Conservation (phyloP, 2,329 filamentous ascomycete genomes). For the Monilinia fructicola region DNA sequence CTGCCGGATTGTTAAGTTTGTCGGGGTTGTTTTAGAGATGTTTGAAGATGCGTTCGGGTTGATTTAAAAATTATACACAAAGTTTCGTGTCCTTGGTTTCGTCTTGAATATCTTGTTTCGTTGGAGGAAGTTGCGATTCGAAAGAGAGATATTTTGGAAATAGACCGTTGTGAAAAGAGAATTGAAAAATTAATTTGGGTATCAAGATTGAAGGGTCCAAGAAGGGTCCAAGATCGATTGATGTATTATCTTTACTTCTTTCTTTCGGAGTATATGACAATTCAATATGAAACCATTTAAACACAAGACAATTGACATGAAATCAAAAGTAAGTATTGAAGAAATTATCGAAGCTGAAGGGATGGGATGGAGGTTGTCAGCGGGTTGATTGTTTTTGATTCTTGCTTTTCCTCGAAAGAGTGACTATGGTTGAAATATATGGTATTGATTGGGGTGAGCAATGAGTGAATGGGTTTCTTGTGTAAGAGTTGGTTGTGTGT, state of each 20-base stretch:
- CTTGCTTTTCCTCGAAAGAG: constrained; percentile 36
- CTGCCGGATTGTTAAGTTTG: constrained; percentile 18
- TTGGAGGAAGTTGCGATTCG: constrained; percentile 30
- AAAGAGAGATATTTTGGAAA: background rate
- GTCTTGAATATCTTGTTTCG: background rate
- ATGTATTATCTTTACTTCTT: background rate
- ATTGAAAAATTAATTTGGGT: background rate
- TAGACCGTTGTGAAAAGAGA: background rate
- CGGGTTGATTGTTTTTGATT: background rate
- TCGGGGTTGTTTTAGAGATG: background rate
- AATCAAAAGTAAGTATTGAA: background rate
- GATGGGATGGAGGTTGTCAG: background rate
- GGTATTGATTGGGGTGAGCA: constrained; percentile 36
- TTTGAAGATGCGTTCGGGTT: background rate
- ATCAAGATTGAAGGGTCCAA: too few relatives aligned
- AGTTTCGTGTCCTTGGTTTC: constrained; percentile 7
- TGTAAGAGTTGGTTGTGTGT: too few relatives aligned
- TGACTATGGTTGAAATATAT: constrained; percentile 37
- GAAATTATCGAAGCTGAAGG: background rate
- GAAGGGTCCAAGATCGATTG: too few relatives aligned
- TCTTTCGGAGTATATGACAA: too few relatives aligned
- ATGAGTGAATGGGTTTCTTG: too few relatives aligned
- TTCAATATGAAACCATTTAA: too few relatives aligned
- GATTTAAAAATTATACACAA: constrained; percentile 15
- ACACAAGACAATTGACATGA: background rate